Conservation (phyloP, 108 stramenopile genomes). For the Stephanodiscus minutulus region DNA sequence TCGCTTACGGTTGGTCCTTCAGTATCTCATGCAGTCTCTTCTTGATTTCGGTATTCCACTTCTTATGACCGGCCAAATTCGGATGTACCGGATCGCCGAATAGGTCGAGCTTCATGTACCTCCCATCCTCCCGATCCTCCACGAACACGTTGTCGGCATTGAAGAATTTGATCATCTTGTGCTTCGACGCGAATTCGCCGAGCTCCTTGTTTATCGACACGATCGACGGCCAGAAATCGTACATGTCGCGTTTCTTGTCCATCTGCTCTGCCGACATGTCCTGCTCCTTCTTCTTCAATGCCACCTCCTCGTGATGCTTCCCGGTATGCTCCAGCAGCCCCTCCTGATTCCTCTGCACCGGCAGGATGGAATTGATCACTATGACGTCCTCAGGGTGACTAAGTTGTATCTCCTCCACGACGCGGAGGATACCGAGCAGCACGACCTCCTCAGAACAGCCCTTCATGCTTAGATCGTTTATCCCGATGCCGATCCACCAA, state of each 20-base stretch:
- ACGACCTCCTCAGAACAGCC: constrained; percentile 73
- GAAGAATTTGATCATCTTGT: constrained; percentile 65
- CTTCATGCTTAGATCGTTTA: constrained; percentile 65
- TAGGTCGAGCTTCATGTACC: constrained; percentile 41
- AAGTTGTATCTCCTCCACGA: constrained; percentile 62
- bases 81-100: constrained; percentile 45
- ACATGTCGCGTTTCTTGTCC: constrained; percentile 29
- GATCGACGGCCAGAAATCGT: constrained; percentile 77
- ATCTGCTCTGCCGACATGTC: constrained; percentile 35
- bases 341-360: constrained; percentile 40
- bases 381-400: constrained; percentile 51
- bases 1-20: constrained; percentile 15
- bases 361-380: constrained; percentile 69
- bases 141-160: constrained; percentile 75
- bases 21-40: constrained; percentile 48
- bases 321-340: constrained; percentile 44
- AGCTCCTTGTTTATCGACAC: constrained; percentile 69
- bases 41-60: constrained; percentile 50
- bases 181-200: constrained; percentile 58
- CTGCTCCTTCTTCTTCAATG: constrained; percentile 40
- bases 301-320: constrained; percentile 40
- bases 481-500: constrained; percentile 63
- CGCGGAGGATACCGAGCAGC: constrained; percentile 63
- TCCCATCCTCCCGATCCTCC: constrained; percentile 44
- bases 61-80: constrained; percentile 51